Conservation (phyloP, 148 eudicot genomes). For the Rhododendron griersonianum region DNA sequence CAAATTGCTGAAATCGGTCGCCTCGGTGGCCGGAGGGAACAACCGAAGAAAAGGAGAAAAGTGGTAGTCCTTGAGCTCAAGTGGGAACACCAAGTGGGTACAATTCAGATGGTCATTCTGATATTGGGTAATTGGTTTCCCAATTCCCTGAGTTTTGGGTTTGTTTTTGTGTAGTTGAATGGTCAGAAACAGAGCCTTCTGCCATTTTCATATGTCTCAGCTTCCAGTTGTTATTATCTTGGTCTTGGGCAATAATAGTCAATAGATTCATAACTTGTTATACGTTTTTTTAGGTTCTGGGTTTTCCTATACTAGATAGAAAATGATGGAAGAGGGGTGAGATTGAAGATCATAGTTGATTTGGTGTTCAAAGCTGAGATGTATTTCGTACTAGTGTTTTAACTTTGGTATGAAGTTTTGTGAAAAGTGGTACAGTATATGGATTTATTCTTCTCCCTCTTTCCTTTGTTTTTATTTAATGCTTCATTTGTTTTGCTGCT, state of each 20-base stretch:
- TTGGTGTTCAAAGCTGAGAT: background rate
- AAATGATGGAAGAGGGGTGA: background rate
- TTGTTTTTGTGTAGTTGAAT: background rate
- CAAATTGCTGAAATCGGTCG: background rate
- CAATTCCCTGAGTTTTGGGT: background rate
- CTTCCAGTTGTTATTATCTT: background rate
- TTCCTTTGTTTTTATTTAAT: background rate
- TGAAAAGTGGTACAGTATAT: background rate
- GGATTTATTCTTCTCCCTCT: background rate
- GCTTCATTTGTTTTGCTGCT: background rate
- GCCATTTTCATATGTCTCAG: background rate
- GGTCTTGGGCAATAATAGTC: background rate
- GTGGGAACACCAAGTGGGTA: slow-evolving; percentile 15
- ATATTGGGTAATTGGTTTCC: background rate
- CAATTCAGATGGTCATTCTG: slow-evolving; percentile 7
- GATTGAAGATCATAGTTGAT: background rate
- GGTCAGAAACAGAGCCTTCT: background rate
- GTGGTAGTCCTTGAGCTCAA: background rate
- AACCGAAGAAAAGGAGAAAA: background rate
- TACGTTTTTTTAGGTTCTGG: background rate
- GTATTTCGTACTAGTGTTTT: background rate
- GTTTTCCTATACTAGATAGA: background rate
- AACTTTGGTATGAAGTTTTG: background rate
- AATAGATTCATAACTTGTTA: background rate
- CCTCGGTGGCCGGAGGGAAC: background rate